Conservation (phyloP, 2,329 filamentous ascomycete genomes). For the Myriosclerotinia curreyana region DNA sequence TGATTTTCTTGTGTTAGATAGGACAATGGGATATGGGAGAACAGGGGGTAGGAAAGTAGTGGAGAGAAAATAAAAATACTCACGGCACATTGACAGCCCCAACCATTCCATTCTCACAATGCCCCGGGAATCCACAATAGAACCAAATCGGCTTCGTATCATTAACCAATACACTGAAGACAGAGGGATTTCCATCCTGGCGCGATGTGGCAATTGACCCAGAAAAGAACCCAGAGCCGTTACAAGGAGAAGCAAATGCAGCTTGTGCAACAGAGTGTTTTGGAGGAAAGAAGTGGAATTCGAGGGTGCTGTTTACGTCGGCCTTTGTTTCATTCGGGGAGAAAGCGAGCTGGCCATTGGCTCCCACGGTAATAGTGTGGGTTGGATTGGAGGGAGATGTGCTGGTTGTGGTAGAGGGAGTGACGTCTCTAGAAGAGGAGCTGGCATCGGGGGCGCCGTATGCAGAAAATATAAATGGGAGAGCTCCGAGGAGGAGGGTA, state of each 20-base stretch:
- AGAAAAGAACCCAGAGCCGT: constrained; percentile 33
- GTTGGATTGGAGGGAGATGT: constrained; percentile 24
- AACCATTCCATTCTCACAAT: constrained; percentile 46
- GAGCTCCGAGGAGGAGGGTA: constrained; percentile 27
- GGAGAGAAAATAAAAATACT: constrained; percentile 32
- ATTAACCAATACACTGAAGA: constrained; percentile 46
- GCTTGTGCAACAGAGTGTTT: constrained; percentile 50
- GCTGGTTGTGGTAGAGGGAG: constrained; percentile 19
- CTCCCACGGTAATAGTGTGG: constrained; percentile 39
- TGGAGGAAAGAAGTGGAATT: constrained; percentile 53
- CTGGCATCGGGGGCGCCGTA: constrained; percentile 18
- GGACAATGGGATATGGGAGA: not conserved
- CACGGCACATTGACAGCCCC: constrained; percentile 44
- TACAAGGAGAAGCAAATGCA: constrained; percentile 39
- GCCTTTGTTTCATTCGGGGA: constrained; percentile 51
- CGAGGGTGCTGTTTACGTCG: constrained; percentile 49
- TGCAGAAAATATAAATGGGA: constrained; percentile 31
- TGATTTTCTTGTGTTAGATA: not conserved
- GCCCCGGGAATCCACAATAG: constrained; percentile 43
- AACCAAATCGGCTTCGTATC: constrained; percentile 45
- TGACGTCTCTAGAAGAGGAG: constrained; percentile 25
- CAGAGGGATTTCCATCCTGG: constrained; percentile 27
- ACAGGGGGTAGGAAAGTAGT: too few species aligned
- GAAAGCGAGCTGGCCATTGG: constrained; percentile 44
- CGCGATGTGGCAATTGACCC: constrained; percentile 26